A percentile compares a stretch with the other conserved stretches of the same genome.
Evolutionary conservation across 1,284 basidiomycete genomes (phyloP).

Genomic region (Rhodotorula sp.): DNA sequence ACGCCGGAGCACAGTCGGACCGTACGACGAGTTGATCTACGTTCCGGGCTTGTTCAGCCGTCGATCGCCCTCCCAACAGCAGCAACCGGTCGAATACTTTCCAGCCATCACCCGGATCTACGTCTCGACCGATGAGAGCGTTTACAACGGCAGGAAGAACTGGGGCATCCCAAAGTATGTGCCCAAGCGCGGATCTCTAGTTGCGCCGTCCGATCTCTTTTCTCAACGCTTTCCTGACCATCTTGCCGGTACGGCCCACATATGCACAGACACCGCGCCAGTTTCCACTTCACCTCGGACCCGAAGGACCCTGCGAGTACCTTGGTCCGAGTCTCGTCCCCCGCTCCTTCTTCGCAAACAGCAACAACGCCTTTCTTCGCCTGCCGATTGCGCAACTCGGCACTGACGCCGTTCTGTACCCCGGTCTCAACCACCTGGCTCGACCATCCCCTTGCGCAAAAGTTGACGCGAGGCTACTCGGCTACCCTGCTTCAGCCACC

Average conservation of each 20-base stretch:
- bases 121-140: conserved; percentile 32
- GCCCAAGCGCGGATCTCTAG: neutral
- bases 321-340: conserved; percentile 13
- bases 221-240: too few relatives aligned
- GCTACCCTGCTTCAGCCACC: conserved; percentile 18
- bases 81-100: conserved; percentile 4
- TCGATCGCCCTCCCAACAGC: neutral
- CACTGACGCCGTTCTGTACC: conserved; percentile 17
- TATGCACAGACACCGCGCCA: conserved; percentile 28
- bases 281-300: conserved; percentile 22
- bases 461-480: conserved; percentile 7
- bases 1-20: conserved; percentile 5
- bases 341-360: neutral
- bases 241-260: neutral
- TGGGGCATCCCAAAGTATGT: conserved; percentile 40
- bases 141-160: conserved; percentile 31
- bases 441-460: neutral
- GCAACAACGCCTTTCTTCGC: conserved; percentile 32
- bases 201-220: too few relatives aligned
- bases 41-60: conserved; percentile 33
- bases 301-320: neutral
- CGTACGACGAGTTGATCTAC: conserved; percentile 41
- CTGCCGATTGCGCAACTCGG: conserved; percentile 20
- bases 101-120: conserved; percentile 37
- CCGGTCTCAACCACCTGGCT: conserved; percentile 28